Evolutionary conservation across 352 stramenopile species (phyloP).

Genomic region (Globisporangium perplexum): DNA sequence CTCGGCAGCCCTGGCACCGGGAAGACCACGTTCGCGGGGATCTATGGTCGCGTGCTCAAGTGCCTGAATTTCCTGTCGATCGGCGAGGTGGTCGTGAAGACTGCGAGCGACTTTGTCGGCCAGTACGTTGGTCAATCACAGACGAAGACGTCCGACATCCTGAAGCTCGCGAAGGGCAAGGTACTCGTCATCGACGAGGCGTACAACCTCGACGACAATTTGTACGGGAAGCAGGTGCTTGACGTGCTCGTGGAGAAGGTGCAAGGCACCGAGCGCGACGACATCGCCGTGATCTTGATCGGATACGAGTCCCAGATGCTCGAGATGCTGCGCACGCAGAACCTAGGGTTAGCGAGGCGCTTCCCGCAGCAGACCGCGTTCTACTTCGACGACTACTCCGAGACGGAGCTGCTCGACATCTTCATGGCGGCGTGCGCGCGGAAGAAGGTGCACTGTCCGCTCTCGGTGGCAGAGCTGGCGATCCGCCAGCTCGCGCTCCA

Average conservation of each 20-base stretch:
- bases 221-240: slow-evolving; percentile 67
- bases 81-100: slow-evolving; percentile 86
- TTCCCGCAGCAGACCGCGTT: slow-evolving; percentile 90
- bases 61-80: slow-evolving; percentile 88
- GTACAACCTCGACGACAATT: slow-evolving; percentile 83
- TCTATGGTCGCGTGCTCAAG: slow-evolving; percentile 87
- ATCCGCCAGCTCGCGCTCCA: slow-evolving; percentile 61
- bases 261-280: slow-evolving; percentile 82
- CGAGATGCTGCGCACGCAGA: slow-evolving; percentile 87
- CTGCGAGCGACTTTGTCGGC: slow-evolving; percentile 84
- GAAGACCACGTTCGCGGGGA: slow-evolving; percentile 88
- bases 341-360: slow-evolving; percentile 80
- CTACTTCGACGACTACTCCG: slow-evolving; percentile 90
- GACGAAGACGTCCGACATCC: slow-evolving; percentile 79
- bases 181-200: slow-evolving; percentile 93
- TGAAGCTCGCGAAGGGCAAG: slow-evolving; percentile 81
- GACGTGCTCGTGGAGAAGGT: slow-evolving; percentile 91
- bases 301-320: slow-evolving; percentile 90
- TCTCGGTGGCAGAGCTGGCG: slow-evolving; percentile 44
- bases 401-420: slow-evolving; percentile 78
- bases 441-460: slow-evolving; percentile 41
- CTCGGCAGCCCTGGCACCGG: slow-evolving; percentile 89
- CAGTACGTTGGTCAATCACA: slow-evolving; percentile 80
- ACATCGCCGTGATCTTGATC: slow-evolving; percentile 90
- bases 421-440: slow-evolving; percentile 45